Percentiles rank a stretch among this genome's conserved stretches.
Evolutionary conservation across 306 rosid genomes (phyloP).

Genomic region (Citrullus amarus): DNA sequence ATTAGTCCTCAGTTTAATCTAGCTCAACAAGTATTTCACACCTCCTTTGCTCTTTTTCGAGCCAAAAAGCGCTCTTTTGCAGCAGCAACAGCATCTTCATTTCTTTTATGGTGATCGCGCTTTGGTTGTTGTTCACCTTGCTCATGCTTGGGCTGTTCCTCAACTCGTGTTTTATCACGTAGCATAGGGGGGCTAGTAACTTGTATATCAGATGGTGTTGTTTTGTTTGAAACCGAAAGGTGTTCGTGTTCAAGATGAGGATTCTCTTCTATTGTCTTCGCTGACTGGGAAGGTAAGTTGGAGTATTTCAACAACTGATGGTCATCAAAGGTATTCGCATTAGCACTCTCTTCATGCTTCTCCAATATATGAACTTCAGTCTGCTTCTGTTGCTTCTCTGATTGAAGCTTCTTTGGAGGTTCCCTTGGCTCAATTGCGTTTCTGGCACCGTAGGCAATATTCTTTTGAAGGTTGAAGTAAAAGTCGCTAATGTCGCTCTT

Average conservation of each 20-base stretch:
- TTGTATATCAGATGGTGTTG: slow-evolving; percentile 17
- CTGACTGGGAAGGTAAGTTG: slow-evolving; percentile 19
- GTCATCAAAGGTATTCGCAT: slow-evolving; percentile 11
- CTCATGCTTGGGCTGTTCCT: slow-evolving; percentile 24
- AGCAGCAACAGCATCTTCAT: slow-evolving; percentile 51
- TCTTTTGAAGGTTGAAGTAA: slow-evolving; percentile 61
- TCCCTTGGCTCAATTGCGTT: slow-evolving; percentile 28
- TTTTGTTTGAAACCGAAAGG: slow-evolving; percentile 15
- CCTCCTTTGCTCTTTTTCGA: slow-evolving; percentile 51
- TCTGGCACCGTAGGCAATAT: slow-evolving; percentile 64
- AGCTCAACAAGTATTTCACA: slow-evolving; percentile 1
- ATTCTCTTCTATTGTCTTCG: slow-evolving; percentile 15
- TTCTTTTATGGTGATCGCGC: slow-evolving; percentile 60
- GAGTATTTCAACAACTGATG: slow-evolving; percentile 1
- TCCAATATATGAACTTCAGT: slow-evolving; percentile 5
- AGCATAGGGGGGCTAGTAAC: neutral
- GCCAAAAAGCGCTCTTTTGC: slow-evolving; percentile 79
- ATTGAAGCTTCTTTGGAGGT: slow-evolving; percentile 19
- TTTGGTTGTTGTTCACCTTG: slow-evolving; percentile 30
- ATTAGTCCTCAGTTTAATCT: neutral
- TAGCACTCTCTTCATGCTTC: slow-evolving; percentile 16
- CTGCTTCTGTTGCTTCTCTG: slow-evolving; percentile 23
- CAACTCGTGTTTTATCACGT: slow-evolving; percentile 18
- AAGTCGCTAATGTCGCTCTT: slow-evolving; percentile 80
- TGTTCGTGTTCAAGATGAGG: slow-evolving; percentile 26